Conservation (phyloP, 2,329 filamentous ascomycete species). For the Lecanicillium sp. region DNA sequence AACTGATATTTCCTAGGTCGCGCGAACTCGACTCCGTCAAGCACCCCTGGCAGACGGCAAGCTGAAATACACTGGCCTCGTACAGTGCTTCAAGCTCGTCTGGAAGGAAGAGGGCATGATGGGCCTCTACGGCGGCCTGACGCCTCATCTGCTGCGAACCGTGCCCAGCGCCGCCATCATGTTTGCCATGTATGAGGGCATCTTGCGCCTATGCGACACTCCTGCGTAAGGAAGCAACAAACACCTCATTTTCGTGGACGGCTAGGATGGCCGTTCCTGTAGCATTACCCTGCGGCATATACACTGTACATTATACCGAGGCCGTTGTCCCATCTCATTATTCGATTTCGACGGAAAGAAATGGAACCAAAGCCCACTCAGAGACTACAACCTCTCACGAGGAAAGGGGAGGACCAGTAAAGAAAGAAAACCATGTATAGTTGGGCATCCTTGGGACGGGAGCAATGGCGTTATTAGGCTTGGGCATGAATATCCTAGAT, state of each 20-base stretch:
- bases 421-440: too few species aligned
- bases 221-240: constrained; percentile 26
- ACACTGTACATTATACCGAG: too few species aligned
- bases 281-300: constrained; percentile 6
- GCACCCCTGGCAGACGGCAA: constrained; percentile 65
- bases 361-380: too few species aligned
- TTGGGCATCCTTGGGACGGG: too few species aligned
- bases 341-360: too few species aligned
- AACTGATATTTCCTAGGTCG: constrained; percentile 44
- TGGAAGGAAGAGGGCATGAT: constrained; percentile 83
- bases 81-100: constrained; percentile 82
- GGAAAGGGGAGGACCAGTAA: too few species aligned
- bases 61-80: constrained; percentile 79
- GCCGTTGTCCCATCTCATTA: too few species aligned
- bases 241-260: too few species aligned
- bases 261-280: too few species aligned
- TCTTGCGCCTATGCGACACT: constrained; percentile 39
- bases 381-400: too few species aligned
- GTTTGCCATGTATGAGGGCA: constrained; percentile 78
- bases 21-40: constrained; percentile 76
- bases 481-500: too few species aligned
- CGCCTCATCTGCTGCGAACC: constrained; percentile 82
- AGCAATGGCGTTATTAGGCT: too few species aligned
- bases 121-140: constrained; percentile 82
- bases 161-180: constrained; percentile 93